Evolutionary conservation across 805 yeast genomes (phyloP), one percentile per base, ranked within the genome.

Genomic region (Clavispora carvajalis): DNA sequence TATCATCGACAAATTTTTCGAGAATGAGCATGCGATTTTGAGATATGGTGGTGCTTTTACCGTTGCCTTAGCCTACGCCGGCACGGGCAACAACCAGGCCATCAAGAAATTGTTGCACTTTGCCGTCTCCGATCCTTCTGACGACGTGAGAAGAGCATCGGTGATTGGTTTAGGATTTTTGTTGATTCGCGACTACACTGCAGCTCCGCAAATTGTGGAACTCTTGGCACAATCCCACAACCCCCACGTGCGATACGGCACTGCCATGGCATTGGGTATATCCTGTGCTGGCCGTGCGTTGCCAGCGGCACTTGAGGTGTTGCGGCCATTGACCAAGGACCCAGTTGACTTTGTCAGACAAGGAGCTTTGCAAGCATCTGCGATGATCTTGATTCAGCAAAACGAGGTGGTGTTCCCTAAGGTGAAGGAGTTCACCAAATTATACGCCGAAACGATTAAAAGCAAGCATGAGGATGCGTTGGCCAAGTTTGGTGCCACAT

Each of bases 171-270:
- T 93, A 39, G 99, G 99, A 16, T 93, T 93, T 65, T 82, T 93
- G 36, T 73, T 93, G 51, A 74, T 91, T 44, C 85, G 96, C 58
- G 95, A 90, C 60, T 86, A 88, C 62, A 81, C 89, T 12, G 89
- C 96, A 0, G 91, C 93, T 16, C 99, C 99, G 42, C 84, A 95
- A 51, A 85, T 93, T 67, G 97, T 93, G 28, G 95, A 91, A 61
- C 73, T 93, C 42, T 74, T 93, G 52, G 79, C 96, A 0, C 95
- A 89, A 63, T 86, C 96, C 1, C 97, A 93, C 63, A 93, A 93
- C 61, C 96, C 99, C 11, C 97, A 93, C 59, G 98, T 93, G 26
- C 85, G 99, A 62, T 93, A 93, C 60, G 99, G 99, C 69, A 86
- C 97, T 23, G 96, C 98, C 2, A 72, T 93, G 79, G 99, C 99